phyloP scores from a whole-genome alignment of 768 basidiomycete genomes.

The Thelephora ganbajun region DNA sequence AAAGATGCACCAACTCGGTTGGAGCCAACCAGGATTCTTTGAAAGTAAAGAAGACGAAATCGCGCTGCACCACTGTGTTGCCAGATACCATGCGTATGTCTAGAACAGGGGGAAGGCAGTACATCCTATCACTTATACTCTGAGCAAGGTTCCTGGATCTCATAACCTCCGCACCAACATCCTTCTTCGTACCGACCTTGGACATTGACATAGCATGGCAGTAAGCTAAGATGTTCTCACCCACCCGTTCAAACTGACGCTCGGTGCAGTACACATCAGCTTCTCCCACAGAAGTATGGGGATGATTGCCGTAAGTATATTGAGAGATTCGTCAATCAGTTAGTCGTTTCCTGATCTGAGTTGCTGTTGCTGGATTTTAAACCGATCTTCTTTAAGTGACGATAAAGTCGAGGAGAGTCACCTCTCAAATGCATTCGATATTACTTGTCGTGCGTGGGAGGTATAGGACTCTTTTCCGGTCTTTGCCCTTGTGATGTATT shows the following conservation, averaged over 20 bases:
- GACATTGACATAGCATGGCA: conserved; percentile 75
- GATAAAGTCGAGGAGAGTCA: conserved; percentile 33
- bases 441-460: conserved; percentile 35
- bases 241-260: too few relatives aligned
- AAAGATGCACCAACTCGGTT: conserved; percentile 38
- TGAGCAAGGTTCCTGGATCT: conserved; percentile 39
- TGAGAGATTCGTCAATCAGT: conserved; percentile 43
- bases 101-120: not conserved
- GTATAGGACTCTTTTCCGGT: conserved; percentile 16
- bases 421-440: conserved; percentile 32
- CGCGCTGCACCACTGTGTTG: conserved; percentile 33
- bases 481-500: not conserved
- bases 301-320: conserved; percentile 28
- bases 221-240: too few relatives aligned
- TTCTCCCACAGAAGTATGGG: conserved; percentile 32
- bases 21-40: conserved; percentile 33
- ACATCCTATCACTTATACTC: not conserved
- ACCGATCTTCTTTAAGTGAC: conserved; percentile 21
- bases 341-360: conserved; percentile 10
- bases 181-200: conserved; percentile 44
- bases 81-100: conserved; percentile 45
- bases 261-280: conserved; percentile 35
- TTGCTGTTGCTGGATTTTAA: too few relatives aligned
- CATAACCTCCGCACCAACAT: conserved; percentile 26
- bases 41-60: conserved; percentile 21